Evolutionary conservation across 2,329 filamentous ascomycete species (phyloP), one percentile per base, ranked within the genome.

Genomic region (Alternaria arbusti): DNA sequence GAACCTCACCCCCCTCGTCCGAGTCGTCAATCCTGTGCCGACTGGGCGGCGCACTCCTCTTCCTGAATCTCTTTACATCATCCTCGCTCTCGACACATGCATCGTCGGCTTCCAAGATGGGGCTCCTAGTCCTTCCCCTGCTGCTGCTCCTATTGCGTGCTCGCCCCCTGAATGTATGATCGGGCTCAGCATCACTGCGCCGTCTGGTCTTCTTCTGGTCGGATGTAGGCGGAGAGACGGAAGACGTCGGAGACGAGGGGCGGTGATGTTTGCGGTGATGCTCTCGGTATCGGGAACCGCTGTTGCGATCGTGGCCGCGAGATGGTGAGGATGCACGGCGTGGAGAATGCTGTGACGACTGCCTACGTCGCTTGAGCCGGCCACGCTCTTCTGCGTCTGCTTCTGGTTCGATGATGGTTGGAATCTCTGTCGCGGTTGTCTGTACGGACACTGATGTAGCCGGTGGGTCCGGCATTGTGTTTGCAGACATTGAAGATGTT

Each of bases 351-450:
- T 71, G 70, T 15, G 75, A 76, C 23, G 73, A 73, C 50, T 68
- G 65, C 9, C 75, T 69, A 49, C 76, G 71, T 56, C 74, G 70
- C 59, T 78, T 78, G 23, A 77, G 70, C 32, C 75, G 74, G 26
- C 76, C 76, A n/a, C 76, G 74, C 36, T 75, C 73, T 57, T 76
- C 68, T 30, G 65, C 63, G 25, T 73, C 71, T 50, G 54, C 61
- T 15, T 70, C 79, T 64, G 85, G 82, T 63, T 79, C 74, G 45
- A 74, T 75, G 30, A 82, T 76, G 26, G 77, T 83, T 43, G 74
- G 76, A 12, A 79, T 78, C 26, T 80, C 76, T 17, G 80, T 82
- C 8, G 80, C 73, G 49, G 84, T 83, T 20, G 74, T 82, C 22
- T 49, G 40, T 20, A 28, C 43, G 54, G 36, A 13, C 17, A 25